These are phyloP conservation scores for Phytophthora sp. DNA, from an alignment of 352 stramenopile species.

Conservation along the genomic window DNA sequence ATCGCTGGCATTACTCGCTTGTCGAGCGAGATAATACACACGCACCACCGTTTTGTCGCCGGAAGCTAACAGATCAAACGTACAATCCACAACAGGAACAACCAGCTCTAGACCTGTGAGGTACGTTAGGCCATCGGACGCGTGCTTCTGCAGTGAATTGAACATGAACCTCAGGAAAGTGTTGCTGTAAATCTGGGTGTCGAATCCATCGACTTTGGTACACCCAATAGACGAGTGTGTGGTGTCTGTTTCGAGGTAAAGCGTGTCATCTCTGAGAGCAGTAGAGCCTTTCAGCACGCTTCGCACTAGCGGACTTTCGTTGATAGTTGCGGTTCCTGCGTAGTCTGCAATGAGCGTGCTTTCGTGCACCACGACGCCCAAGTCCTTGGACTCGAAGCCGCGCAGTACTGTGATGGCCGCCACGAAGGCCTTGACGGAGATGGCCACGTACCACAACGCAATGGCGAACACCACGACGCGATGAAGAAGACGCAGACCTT, in stretches of 20 bases:
- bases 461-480: constrained; percentile 19
- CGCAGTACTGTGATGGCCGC: constrained; percentile 18
- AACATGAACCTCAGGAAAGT: constrained; percentile 32
- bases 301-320: constrained; percentile 31
- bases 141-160: constrained; percentile 15
- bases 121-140: constrained; percentile 31
- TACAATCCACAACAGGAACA: constrained; percentile 25
- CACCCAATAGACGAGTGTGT: constrained; percentile 15
- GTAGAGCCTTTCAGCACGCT: constrained; percentile 22
- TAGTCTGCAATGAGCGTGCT: constrained; percentile 25
- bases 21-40: constrained; percentile 30
- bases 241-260: constrained; percentile 31
- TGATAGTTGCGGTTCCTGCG: constrained; percentile 14
- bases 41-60: constrained; percentile 15
- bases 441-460: constrained; percentile 25
- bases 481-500: constrained; percentile 10
- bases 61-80: constrained; percentile 19
- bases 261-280: constrained; percentile 19
- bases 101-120: constrained; percentile 22
- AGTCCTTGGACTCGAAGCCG: constrained; percentile 22
- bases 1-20: constrained; percentile 1
- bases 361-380: constrained; percentile 2
- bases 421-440: constrained; percentile 18
- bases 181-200: constrained; percentile 26
- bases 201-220: constrained; percentile 3